Conservation (phyloP, 306 rosid genomes). For the Quercus mongolica region DNA sequence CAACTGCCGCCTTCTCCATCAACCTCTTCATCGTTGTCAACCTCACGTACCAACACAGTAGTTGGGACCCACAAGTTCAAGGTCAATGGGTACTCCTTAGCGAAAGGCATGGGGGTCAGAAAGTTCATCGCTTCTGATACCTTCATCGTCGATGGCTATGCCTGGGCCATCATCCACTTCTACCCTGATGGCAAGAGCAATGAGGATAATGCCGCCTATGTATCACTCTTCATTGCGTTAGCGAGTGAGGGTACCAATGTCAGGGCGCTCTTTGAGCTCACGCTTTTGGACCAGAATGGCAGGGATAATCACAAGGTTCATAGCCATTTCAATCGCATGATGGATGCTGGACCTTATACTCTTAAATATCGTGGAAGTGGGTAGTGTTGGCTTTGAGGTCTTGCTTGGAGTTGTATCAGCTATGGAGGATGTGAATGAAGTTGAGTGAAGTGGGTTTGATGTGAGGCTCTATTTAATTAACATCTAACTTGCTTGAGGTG, state of each 20-base stretch:
- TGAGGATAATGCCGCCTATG: conserved; percentile 46
- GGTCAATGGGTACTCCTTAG: conserved; percentile 50
- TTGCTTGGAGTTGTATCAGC: too few relatives aligned
- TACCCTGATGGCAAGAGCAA: conserved; percentile 65
- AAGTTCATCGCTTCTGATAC: conserved; percentile 51
- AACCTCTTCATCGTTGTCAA: too few relatives aligned
- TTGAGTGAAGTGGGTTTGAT: too few relatives aligned
- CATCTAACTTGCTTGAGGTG: too few relatives aligned
- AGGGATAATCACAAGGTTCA: conserved; percentile 56
- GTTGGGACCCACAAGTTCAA: conserved; percentile 49
- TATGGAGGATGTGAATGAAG: too few relatives aligned
- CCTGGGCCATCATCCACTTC: conserved; percentile 57
- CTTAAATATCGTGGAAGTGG: conserved; percentile 53
- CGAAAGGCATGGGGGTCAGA: conserved; percentile 54
- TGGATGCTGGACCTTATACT: conserved; percentile 55
- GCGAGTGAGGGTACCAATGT: conserved; percentile 57
- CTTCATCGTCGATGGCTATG: conserved; percentile 48
- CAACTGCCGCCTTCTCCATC: too few relatives aligned
- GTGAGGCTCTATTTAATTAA: too few relatives aligned
- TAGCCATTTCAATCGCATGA: conserved; percentile 50
- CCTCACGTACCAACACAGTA: conserved; percentile 1
- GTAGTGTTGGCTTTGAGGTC: too few relatives aligned
- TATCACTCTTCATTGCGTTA: conserved; percentile 54
- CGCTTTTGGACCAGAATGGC: conserved; percentile 56
- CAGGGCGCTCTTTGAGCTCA: conserved; percentile 52